Evolutionary conservation across 2,329 filamentous ascomycete genomes (phyloP), one percentile per base, ranked within the genome.

Genomic region (Pseudogymnoascus sp.): DNA sequence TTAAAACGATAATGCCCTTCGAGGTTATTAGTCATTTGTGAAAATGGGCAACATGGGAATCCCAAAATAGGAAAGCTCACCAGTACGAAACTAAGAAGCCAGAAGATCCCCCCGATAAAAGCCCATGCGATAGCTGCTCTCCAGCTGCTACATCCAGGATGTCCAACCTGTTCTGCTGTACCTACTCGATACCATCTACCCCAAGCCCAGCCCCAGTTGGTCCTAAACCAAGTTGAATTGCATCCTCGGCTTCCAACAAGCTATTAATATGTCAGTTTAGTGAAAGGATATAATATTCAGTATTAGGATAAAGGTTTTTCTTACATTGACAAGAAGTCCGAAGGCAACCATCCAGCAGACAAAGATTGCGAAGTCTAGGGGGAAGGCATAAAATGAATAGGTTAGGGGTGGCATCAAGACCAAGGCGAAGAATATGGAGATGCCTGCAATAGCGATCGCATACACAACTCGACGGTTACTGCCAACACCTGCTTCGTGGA

Each of bases 261-360:
- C 61, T 62, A 19, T 25, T 7, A 33, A n/a, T 23, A 58, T 36
- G 61, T 62, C 61, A 62, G 36, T 4, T 28, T 33, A 16, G 23
- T 60, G 8, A 30, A 19, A 23, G 16, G 36, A 23, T n/a, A 30
- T 28, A 28, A 22, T 14, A 39, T 30, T 7, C 9, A 16, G 11
- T 19, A 8, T 33, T 33, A 33, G 49, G 45, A 16, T 14, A 45
- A 12, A 11, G 16, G 19, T n/a, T n/a, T n/a, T n/a, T n/a, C 61
- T 2, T 38, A 62, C 61, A 60, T n/a, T 61, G 8, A 33, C 23
- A 8, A 60, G 30, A 35, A 62, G 36, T 28, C 61, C 61, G 36
- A 62, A 62, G 35, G 52, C 61, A 60, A 62, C 9, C 55, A 62
- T 62, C 61, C 61, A 62, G 9, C 25, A 28, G 12, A 60, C 42